Evolutionary conservation across 495 filamentous ascomycete genomes (phyloP).

Genomic region (Tetracladium marchalianum): DNA sequence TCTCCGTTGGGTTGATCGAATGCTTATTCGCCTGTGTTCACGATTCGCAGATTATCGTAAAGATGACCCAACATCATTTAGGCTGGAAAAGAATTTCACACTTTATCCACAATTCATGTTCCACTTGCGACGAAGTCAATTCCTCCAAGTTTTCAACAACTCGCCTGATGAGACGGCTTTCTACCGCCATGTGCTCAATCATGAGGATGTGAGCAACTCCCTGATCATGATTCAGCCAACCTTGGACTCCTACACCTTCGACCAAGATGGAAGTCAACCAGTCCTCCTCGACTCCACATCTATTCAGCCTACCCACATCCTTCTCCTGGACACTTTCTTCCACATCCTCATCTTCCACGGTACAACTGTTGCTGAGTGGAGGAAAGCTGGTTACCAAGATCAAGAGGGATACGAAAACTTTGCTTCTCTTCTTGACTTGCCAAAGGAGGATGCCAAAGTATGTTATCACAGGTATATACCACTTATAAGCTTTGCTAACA

Average conservation of each 20-base stretch:
- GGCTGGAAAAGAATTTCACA: slow-evolving; percentile 98
- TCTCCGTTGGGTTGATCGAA: slow-evolving; percentile 94
- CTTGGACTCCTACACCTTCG: slow-evolving; percentile 93
- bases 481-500: slow-evolving; percentile 8
- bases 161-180: slow-evolving; percentile 98
- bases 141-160: slow-evolving; percentile 99
- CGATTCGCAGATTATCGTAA: slow-evolving; percentile 98
- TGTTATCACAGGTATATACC: slow-evolving; percentile 18
- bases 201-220: slow-evolving; percentile 94
- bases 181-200: slow-evolving; percentile 92
- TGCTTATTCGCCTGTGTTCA: slow-evolving; percentile 95
- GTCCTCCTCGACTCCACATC: slow-evolving; percentile 93
- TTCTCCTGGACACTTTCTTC: slow-evolving; percentile 98
- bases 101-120: slow-evolving; percentile 99
- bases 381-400: slow-evolving; percentile 95
- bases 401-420: slow-evolving; percentile 99
- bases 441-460: slow-evolving; percentile 97
- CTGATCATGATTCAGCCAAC: slow-evolving; percentile 99
- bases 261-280: slow-evolving; percentile 81
- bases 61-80: slow-evolving; percentile 95
- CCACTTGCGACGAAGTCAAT: slow-evolving; percentile 92
- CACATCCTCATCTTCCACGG: slow-evolving; percentile 99
- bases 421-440: slow-evolving; percentile 73
- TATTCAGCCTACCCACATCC: slow-evolving; percentile 88
- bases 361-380: slow-evolving; percentile 96